These are phyloP conservation scores for Polyplosphaeria fusca DNA, from an alignment of 495 filamentous ascomycete genomes.

Conservation along the genomic window DNA sequence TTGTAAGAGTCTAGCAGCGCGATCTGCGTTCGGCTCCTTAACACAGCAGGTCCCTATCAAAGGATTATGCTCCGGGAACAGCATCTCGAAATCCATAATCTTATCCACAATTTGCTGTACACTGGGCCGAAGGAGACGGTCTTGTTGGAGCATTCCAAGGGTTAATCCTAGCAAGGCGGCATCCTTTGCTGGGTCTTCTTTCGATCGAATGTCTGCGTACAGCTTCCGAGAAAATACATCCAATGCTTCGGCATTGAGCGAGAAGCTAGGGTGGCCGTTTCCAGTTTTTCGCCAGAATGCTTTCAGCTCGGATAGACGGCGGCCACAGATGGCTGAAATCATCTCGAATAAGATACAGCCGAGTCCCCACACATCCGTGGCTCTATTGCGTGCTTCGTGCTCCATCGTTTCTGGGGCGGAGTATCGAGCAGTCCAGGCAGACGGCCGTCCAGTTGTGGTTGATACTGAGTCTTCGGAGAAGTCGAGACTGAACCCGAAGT, in stretches of 20 bases:
- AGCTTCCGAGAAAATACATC: neutral
- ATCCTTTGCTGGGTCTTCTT: no score
- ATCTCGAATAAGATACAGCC: slow-evolving; percentile 15
- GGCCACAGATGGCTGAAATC: neutral
- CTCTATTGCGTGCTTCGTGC: neutral
- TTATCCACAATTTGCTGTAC: neutral
- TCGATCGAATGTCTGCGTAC: neutral
- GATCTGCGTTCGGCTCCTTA: no score
- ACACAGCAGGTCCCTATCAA: neutral
- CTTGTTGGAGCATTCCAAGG: neutral
- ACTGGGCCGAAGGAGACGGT: neutral
- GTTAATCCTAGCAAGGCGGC: neutral
- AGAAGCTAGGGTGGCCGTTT: neutral
- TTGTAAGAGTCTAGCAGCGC: no score
- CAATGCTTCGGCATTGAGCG: neutral
- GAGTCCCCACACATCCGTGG: slow-evolving; percentile 6
- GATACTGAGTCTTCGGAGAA: slow-evolving; percentile 8
- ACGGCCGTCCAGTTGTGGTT: slow-evolving; percentile 3
- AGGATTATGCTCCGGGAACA: neutral
- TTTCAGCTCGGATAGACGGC: neutral
- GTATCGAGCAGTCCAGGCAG: neutral
- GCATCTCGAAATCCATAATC: neutral
- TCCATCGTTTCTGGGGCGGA: slow-evolving; percentile 2
- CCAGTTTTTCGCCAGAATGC: neutral
- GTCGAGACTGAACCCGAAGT: slow-evolving; percentile 20